These are phyloP conservation scores for Aureobasidium uvarum DNA, from an alignment of 2,329 filamentous ascomycete species.

Conservation along the genomic window DNA sequence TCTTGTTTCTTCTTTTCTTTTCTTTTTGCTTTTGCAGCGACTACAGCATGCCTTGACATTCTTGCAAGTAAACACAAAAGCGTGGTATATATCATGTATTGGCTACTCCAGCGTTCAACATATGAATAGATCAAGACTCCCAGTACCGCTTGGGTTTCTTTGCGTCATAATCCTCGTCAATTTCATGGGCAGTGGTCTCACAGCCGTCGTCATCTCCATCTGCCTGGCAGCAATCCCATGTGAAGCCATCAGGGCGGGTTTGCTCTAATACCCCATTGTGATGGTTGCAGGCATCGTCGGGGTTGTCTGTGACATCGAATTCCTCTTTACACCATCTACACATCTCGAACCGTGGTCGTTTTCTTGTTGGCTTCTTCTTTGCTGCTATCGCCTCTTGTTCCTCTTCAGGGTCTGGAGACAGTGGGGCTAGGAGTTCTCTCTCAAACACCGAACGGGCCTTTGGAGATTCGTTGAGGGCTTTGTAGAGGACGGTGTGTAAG, in stretches of 20 bases:
- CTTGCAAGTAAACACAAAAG: neutral
- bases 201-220: neutral
- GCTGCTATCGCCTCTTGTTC: neutral
- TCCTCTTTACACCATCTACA: constrained; percentile 8
- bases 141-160: neutral
- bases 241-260: neutral
- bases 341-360: constrained; percentile 6
- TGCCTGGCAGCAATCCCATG: neutral
- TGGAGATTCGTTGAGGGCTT: neutral
- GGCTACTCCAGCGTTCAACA: neutral
- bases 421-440: neutral
- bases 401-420: neutral
- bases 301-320: neutral
- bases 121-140: neutral
- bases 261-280: neutral
- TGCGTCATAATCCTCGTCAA: neutral
- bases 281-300: neutral
- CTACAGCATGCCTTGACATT: neutral
- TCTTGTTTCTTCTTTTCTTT: neutral
- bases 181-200: neutral
- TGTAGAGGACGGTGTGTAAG: neutral
- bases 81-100: neutral
- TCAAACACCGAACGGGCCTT: neutral
- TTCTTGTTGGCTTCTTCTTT: neutral
- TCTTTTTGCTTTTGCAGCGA: neutral